Evolutionary conservation across 176 grass and related monocot genomes (phyloP), one percentile per base, ranked within the genome.

Genomic region (Musa schizocarpa): DNA sequence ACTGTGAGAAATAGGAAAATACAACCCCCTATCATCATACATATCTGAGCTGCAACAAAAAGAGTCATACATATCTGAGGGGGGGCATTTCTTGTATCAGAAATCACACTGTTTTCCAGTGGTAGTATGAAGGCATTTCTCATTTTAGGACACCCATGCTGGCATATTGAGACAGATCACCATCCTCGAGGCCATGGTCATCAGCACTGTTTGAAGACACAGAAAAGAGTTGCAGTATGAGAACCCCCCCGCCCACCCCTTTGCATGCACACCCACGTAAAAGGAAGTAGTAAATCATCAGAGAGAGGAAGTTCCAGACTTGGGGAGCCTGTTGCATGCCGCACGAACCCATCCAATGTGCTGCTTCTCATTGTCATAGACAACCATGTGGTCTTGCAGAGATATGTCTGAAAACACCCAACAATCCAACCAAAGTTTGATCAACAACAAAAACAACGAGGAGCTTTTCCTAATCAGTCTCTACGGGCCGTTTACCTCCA

Each of bases 311-410:
- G 65, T 82, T 82, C 72, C 0, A 71, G 90, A 91, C 82, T 91
- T 93, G 8, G 84, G 76, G 49, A 86, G 82, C 85, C 86, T 87
- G 27, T 77, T 79, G 72, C 95, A 99, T 52, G 61, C 86, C 62
- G 26, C 84, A 84, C 22, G 91, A 48, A 81, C 79, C 95, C 95
- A 94, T 54, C 95, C 95, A 1, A 99, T 83, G 66, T 92, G 88
- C 1, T 53, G 77, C 65, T 67, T 92, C 73, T 99, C 95, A 3
- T 99, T 99, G 64, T 99, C 95, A 78, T 99, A 99, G 16, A 94
- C 86, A 69, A 99, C 83, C 85, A 99, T 89, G 71, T 89, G 84
- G 83, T 99, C 91, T 88, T 88, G 95, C 84, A 99, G 74, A 19
- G 84, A 85, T 67, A 99, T 94, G 71, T 99, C 95, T 99, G 71